Percentiles rank a stretch among this genome's conserved stretches.
Evolutionary conservation across 1,139 yeast genomes (phyloP).

Genomic region (Casaregolazyma suthepensis): DNA sequence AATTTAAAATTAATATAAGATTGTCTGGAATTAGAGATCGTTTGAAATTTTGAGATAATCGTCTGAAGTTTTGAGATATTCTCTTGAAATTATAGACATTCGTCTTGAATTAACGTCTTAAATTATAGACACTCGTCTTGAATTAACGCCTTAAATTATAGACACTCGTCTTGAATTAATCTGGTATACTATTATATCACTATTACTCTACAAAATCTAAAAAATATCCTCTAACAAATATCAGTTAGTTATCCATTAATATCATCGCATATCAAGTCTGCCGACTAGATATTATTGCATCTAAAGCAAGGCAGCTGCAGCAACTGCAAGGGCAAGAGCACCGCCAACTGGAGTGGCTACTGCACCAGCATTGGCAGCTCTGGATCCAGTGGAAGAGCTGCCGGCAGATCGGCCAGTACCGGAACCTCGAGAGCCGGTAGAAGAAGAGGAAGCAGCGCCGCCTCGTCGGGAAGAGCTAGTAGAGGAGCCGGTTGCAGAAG

Average conservation of each 20-base stretch:
- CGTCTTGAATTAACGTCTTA: no score
- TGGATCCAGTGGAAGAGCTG: slow-evolving; percentile 6
- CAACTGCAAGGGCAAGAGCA: not conserved
- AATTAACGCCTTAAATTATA: no score
- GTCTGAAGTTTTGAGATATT: no score
- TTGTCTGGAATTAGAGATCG: not conserved
- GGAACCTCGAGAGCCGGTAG: slow-evolving; percentile 20
- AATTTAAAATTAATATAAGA: no score
- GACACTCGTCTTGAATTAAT: no score
- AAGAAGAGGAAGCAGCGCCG: slow-evolving; percentile 12
- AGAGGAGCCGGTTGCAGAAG: slow-evolving; percentile 16
- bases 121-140: no score
- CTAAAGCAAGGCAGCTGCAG: not conserved
- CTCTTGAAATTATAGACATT: no score
- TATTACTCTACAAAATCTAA: not conserved
- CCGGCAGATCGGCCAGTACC: slow-evolving; percentile 14
- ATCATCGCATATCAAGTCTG: not conserved
- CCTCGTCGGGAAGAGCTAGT: slow-evolving; percentile 15
- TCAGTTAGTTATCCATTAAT: not conserved
- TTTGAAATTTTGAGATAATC: no score
- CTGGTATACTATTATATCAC: not conserved
- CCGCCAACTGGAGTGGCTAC: slow-evolving; percentile 1
- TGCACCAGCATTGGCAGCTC: slow-evolving; percentile 1
- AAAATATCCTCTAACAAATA: not conserved
- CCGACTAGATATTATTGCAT: not conserved